Base-by-base conservation (phyloP, 1,284 basidiomycete species). In the Macrocybe sp. region DNA sequence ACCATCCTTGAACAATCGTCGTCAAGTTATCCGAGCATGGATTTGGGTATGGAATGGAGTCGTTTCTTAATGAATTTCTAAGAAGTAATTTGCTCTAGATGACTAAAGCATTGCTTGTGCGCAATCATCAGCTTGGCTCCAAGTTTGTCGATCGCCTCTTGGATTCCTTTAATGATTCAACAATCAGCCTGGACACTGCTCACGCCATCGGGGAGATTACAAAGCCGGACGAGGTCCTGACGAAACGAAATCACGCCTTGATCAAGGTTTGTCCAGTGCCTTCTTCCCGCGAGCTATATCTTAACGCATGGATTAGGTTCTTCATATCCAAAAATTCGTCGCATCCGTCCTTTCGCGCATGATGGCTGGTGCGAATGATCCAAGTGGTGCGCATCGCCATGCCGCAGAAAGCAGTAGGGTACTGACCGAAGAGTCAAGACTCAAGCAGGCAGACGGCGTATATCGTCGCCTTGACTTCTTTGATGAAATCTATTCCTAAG, bases 301-400 rank as follows among this genome's bases (percentile, higher is more conserved):
- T n/a, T 45, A 28, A 6, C 33, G 34, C 45, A 37, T 48, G n/a
- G 34, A 22, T 38, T 38, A 96, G 92, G 75, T 93, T 35, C 70
- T 97, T 12, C 83, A 90, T 65, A 82, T 85, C 32, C 96, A 99
- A 64, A 90, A 85, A 64, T 87, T 90, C 56, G 86, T 92, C 59
- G 85, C 78, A 47, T 65, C 68, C 22, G 70, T 93, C 6, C 70
- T 98, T 9, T 92, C 93, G 0, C 79, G 78, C 49, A 72, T 97
- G 11, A 75, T 94, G 33, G 70, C 72, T 0, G 86, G 86, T 4
- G 76, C 79, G 5, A 75, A 73, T 47, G 65, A 68, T 46, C 55
- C 66, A 4, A 63, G 56, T 36, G 66, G 78, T 83, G 55, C 52
- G 74, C 64, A 6, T 12, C 39, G 10, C 31, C 14, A 7, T 12